Base-by-base conservation (phyloP, 2,329 filamentous ascomycete species). In the Lachnellula willkommii region DNA sequence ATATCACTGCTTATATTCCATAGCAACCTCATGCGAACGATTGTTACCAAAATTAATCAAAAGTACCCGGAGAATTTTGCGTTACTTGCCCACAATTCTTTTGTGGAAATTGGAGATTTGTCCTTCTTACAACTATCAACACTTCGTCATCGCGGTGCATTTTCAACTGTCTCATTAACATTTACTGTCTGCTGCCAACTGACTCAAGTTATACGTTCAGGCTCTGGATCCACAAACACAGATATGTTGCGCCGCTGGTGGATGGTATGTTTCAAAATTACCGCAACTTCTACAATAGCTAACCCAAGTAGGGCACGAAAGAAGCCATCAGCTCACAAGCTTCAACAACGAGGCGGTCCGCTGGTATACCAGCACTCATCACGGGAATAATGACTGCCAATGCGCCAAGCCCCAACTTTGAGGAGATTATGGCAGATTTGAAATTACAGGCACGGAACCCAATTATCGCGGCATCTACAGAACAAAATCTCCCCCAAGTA, bases 161-260 rank as follows among this genome's bases (percentile, higher is more conserved):
- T 97, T 67, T 94, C 90, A 0, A 93, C 93, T 0, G 94, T 97
- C 2, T 89, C 93, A 0, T 84, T 90, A 52, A 96, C 92, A 0
- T 97, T 96, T 71, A 81, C 84, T 1, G 79, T 82, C 26, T 95
- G 91, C 66, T 97, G 93, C 60, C 78, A 86, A 74, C 65, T 84
- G 71, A 72, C 82, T 77, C 63, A 73, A 81, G 8, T 78, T 81
- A 55, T 15, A 49, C 45, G 45, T 11, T 17, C 56, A 15, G 58
- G 68, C 24, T 56, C 50, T 32, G 15, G 43, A 42, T 22, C 52
- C 22, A 4, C 65, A 63, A 3, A 59, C 14, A 47, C 22, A 15
- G 24, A 69, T 9, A 61, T 69, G 20, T 79, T 92, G 2, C 70
- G 79, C 9, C 65, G 69, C 6, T 96, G 90, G 89, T 95, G 95